Base-by-base conservation (phyloP, 192 early-diverging fungal species). In the Linnemannia exigua region DNA sequence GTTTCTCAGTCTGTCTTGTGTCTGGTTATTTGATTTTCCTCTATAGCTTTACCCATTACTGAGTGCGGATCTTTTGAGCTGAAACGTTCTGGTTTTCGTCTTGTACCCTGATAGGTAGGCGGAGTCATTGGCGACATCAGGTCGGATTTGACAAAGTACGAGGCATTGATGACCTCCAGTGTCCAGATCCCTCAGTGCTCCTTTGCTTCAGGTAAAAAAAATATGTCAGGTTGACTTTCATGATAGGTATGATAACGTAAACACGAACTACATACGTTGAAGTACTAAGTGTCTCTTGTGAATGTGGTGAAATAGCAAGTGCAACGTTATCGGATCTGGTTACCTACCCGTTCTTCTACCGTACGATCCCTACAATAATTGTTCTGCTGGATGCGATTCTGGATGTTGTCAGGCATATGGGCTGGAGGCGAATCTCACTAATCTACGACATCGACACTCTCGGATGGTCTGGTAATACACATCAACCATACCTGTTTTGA, bases 51-150 rank as follows among this genome's bases (percentile, higher is more conserved):
- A 9, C 22, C n/a, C n/a, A 58, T 22, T 6, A n/a, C n/a, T 0
- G n/a, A 58, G 52, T 58, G 52, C 22, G n/a, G n/a, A 12, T 47
- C 70, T 5, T 37, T 68, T 22, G 28, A 16, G 15, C 67, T 38
- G 17, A 46, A 41, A 28, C 44, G n/a, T 71, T 71, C 47, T 12
- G n/a, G 38, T 52, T 51, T 36, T 8, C 22, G n/a, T 28, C 52
- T 58, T 25, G n/a, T n/a, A 25, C 19, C 36, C 6, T 0, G 12
- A 72, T 74, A 84, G 71, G 90, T 91, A 1, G 79, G 88, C 22
- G 90, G 87, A 7, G 88, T 91, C 16, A 88, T 91, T 79, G 88
- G 90, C 25, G 90, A 91, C 48, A 80, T 89, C 11, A 76, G 79
- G 3, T 89, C 87, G 71, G 82, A 79, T 25, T 79, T 89, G 74